Conservation (phyloP, 1,139 yeast species). For the Scheffersomyces stambukii region DNA sequence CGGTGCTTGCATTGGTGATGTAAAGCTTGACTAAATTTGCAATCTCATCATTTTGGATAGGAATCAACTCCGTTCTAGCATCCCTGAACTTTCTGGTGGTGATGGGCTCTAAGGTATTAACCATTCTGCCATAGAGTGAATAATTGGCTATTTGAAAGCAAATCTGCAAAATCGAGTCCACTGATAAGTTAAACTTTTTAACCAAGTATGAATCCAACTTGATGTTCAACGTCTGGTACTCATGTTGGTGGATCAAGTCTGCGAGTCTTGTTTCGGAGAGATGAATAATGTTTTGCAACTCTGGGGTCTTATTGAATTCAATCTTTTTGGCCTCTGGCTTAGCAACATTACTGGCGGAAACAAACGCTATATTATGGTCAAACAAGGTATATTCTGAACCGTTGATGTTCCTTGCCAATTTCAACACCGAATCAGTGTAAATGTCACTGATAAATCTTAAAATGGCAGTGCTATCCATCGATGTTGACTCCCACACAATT, state of each 20-base stretch:
- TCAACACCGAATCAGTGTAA: constrained; percentile 68
- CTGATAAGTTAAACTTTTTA: constrained; percentile 48
- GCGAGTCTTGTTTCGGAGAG: constrained; percentile 73
- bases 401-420: constrained; percentile 68
- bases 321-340: constrained; percentile 45
- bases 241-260: constrained; percentile 71
- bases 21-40: constrained; percentile 56
- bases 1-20: constrained; percentile 47
- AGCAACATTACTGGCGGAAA: constrained; percentile 27
- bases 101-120: constrained; percentile 68
- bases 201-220: constrained; percentile 45
- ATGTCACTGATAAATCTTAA: constrained; percentile 70
- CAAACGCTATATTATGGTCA: constrained; percentile 36
- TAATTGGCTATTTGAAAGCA: constrained; percentile 69
- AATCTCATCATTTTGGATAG: constrained; percentile 55
- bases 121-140: constrained; percentile 66
- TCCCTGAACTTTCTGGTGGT: constrained; percentile 65
- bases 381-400: constrained; percentile 68
- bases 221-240: constrained; percentile 42
- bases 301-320: constrained; percentile 48
- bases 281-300: constrained; percentile 48
- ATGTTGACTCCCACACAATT: constrained; percentile 68
- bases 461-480: constrained; percentile 78
- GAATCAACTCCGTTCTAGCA: constrained; percentile 65
- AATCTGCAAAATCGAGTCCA: constrained; percentile 67